Conservation (phyloP, 2,329 filamentous ascomycete genomes). For the Cordyceps farinosa region DNA sequence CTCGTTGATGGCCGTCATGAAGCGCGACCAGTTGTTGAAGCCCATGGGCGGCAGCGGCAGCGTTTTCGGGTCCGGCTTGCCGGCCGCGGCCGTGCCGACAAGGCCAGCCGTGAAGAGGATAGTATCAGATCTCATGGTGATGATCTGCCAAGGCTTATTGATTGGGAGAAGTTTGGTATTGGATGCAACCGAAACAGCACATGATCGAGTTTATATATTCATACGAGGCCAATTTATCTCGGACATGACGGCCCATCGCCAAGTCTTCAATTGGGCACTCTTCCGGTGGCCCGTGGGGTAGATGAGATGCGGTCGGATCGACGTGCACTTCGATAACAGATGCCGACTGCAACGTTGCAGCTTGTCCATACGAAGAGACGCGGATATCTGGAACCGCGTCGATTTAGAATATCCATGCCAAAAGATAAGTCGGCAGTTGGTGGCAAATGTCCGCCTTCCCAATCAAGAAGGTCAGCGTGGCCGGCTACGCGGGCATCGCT, state of each 20-base stretch:
- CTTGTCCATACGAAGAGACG: background rate
- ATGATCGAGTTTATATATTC: too few relatives aligned
- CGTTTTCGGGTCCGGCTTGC: background rate
- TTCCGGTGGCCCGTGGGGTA: background rate
- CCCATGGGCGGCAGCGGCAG: slow-evolving; percentile 42
- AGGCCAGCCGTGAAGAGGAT: background rate
- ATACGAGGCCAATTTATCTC: too few relatives aligned
- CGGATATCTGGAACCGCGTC: background rate
- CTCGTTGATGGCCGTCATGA: slow-evolving; percentile 45
- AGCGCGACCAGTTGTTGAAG: slow-evolving; percentile 49
- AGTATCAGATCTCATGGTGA: background rate
- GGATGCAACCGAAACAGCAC: too few relatives aligned
- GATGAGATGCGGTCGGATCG: background rate
- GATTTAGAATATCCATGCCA: too few relatives aligned
- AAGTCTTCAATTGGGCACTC: background rate
- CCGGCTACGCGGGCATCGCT: background rate
- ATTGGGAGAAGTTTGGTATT: background rate
- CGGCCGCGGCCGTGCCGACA: background rate
- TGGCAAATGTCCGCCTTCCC: background rate
- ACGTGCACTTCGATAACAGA: background rate
- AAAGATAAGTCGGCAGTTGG: background rate
- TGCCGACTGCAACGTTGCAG: slow-evolving; percentile 3
- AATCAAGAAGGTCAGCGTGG: background rate
- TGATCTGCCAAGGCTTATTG: background rate
- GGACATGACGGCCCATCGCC: background rate